A percentile compares a stretch with the other conserved stretches of the same genome.
Evolutionary conservation across 257 asterid genomes (phyloP).

Genomic region (Orobanche coerulescens): DNA sequence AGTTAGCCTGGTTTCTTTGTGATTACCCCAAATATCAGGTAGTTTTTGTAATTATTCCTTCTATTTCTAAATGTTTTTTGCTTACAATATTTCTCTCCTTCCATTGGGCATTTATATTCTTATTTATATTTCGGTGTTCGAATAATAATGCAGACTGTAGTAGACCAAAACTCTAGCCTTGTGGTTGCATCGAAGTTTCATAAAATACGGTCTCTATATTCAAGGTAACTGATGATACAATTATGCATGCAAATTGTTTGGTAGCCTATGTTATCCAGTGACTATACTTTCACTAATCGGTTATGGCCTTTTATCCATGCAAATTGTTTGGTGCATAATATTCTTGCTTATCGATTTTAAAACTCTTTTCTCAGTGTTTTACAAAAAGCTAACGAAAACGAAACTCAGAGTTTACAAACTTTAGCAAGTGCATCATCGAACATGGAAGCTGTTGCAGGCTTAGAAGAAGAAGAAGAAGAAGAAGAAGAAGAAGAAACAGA

Average conservation of each 20-base stretch:
- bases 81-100: no score
- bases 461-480: constrained; percentile 56
- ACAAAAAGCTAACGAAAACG: constrained; percentile 16
- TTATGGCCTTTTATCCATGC: neutral
- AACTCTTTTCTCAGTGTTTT: constrained; percentile 21
- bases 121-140: constrained; percentile 13
- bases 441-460: constrained; percentile 25
- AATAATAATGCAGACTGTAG: constrained; percentile 40
- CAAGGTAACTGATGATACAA: constrained; percentile 38
- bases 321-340: neutral
- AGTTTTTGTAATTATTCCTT: neutral
- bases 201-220: constrained; percentile 37
- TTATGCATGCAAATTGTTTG: neutral
- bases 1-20: neutral
- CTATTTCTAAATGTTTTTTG: no score
- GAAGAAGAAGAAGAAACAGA: constrained; percentile 38
- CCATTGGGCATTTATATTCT: neutral
- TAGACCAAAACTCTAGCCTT: constrained; percentile 41
- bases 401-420: constrained; percentile 22
- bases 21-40: neutral
- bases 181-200: constrained; percentile 69
- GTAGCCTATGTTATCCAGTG: neutral
- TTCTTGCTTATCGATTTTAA: constrained; percentile 4
- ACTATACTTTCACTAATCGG: no score
- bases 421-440: constrained; percentile 19